Conservation (phyloP, 202 grass and related monocot species). For the Elaeis oleifera region DNA sequence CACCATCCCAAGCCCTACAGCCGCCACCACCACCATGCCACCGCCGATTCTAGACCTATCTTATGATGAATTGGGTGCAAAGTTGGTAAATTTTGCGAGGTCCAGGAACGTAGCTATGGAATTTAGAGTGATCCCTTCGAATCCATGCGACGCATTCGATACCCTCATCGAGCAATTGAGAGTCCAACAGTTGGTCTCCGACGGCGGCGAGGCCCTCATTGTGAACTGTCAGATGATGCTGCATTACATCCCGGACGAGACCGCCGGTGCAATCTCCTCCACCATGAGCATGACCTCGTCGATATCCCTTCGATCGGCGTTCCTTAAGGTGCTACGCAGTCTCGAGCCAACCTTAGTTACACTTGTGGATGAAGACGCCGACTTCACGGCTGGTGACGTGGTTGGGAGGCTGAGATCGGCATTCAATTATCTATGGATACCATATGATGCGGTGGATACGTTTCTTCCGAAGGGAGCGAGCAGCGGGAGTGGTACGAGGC, state of each 20-base stretch:
- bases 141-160: conserved; percentile 26
- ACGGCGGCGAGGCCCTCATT: conserved; percentile 55
- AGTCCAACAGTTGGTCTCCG: conserved; percentile 11
- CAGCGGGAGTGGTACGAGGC: conserved; percentile 90
- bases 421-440: conserved; percentile 98
- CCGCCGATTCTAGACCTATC: conserved; percentile 70
- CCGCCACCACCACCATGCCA: background rate
- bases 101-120: conserved; percentile 75
- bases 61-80: conserved; percentile 71
- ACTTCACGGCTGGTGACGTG: conserved; percentile 79
- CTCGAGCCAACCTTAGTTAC: conserved; percentile 65
- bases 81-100: conserved; percentile 59
- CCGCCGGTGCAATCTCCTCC: conserved; percentile 40
- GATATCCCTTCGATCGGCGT: conserved; percentile 61
- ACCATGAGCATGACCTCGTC: conserved; percentile 21
- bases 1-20: conserved; percentile 35
- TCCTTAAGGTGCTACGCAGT: conserved; percentile 67
- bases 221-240: conserved; percentile 89
- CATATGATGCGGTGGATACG: conserved; percentile 89
- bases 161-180: conserved; percentile 9
- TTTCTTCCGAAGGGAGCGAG: conserved; percentile 82
- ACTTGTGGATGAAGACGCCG: conserved; percentile 80
- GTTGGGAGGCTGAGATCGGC: conserved; percentile 60
- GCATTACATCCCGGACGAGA: conserved; percentile 75
- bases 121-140: conserved; percentile 49